Evolutionary conservation across 2,329 filamentous ascomycete genomes (phyloP), one percentile per base, ranked within the genome.

Genomic region (Myriosclerotinia scirpicola): DNA sequence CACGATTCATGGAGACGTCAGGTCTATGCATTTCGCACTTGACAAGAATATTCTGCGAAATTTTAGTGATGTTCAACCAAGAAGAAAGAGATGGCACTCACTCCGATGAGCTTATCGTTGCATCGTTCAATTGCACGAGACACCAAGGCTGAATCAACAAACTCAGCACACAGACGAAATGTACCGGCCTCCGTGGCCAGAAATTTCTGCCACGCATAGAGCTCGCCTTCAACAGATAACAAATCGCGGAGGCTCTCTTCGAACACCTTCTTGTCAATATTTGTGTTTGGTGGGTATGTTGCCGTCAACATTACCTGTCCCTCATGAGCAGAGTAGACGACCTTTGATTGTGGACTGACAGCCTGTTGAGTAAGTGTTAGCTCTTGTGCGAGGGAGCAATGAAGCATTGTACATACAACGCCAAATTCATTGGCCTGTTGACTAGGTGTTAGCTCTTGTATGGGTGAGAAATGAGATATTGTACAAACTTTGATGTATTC

Each of bases 241-340:
- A 82, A 71, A 4, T 73, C 75, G 54, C 78, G 76, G 5, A 83
- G 67, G n/a, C 77, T 75, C 1, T 78, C 71, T 62, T 83, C 80
- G 6, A 76, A 79, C 59, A 55, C 76, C 67, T 59, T 71, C 67
- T 38, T 70, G 40, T 62, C 76, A 65, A 53, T 66, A 64, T 60
- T 72, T 38, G 67, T 66, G 7, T 44, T 38, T 22, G 68, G 54
- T 17, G 74, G 75, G 64, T 74, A 75, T 54, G 80, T 79, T 34
- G 84, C 82, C n/a, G 80, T 81, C 14, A 87, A 74, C 66, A 81
- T 77, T 50, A 87, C 74, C 72, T 87, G 84, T 22, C 84, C 86
- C 76, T 88, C 85, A 69, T 84, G 81, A 58, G 81, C 77, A 22
- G 81, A 80, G 48, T 67, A 68, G 14, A 36, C 30, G 67, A 62